Evolutionary conservation across 495 filamentous ascomycete species (phyloP).

Genomic region (Pyronema domesticum): DNA sequence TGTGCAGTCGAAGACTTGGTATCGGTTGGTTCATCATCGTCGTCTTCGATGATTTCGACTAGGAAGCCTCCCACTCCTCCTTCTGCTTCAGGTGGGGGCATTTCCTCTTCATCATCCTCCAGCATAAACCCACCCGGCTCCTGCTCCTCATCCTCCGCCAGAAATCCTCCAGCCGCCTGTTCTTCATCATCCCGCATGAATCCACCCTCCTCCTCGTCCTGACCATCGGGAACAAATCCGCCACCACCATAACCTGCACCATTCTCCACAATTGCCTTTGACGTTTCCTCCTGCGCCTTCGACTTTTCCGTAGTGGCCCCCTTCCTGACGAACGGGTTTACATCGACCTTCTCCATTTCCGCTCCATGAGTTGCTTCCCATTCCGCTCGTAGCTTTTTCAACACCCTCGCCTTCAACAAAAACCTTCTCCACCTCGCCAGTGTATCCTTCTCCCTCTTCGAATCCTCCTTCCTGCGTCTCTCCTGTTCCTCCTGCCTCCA

Average conservation of each 20-base stretch:
- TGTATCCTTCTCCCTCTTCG: conserved; percentile 58
- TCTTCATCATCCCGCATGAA: too few relatives aligned
- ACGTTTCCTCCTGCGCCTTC: not conserved
- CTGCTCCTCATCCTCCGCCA: conserved; percentile 24
- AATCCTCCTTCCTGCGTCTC: conserved; percentile 56
- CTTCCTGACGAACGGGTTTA: conserved; percentile 30
- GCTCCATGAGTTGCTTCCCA: conserved; percentile 37
- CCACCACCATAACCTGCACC: conserved; percentile 2
- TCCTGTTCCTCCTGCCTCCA: conserved; percentile 70
- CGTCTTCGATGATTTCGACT: conserved; percentile 9
- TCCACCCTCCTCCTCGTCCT: not conserved
- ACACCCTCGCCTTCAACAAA: conserved; percentile 63
- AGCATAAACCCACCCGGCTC: conserved; percentile 40
- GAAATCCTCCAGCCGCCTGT: not conserved
- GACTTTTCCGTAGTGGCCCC: not conserved
- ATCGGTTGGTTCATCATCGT: not conserved
- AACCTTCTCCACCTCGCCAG: conserved; percentile 74
- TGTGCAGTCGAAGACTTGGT: not conserved
- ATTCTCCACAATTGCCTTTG: not conserved
- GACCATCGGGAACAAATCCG: conserved; percentile 1
- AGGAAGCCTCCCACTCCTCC: conserved; percentile 11
- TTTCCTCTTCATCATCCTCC: conserved; percentile 28
- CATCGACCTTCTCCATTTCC: conserved; percentile 22
- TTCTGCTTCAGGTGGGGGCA: conserved; percentile 8
- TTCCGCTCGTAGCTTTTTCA: conserved; percentile 58